A percentile compares a stretch with the other conserved stretches of the same genome.
Evolutionary conservation across 768 basidiomycete species (phyloP).

Genomic region (Lactarius sp.): DNA sequence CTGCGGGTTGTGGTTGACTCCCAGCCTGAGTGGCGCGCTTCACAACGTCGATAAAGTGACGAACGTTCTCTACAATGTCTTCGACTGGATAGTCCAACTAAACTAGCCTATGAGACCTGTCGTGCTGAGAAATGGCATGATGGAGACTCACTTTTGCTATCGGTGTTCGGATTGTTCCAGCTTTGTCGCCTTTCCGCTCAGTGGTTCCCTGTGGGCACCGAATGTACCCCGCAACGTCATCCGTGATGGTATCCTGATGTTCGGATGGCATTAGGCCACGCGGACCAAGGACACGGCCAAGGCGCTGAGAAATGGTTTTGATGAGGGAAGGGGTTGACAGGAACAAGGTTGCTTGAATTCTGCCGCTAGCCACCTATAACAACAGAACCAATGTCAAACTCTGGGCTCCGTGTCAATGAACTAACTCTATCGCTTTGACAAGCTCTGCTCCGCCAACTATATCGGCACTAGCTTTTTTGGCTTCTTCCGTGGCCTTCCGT

Average conservation of each 20-base stretch:
- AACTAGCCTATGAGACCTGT: not conserved
- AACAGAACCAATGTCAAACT: constrained; percentile 1
- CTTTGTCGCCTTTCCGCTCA: constrained; percentile 91
- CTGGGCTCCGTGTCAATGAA: constrained; percentile 16
- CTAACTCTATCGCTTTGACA: constrained; percentile 67
- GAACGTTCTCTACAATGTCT: constrained; percentile 75
- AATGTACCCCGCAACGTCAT: constrained; percentile 80
- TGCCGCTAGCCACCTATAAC: constrained; percentile 63
- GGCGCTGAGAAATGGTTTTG: constrained; percentile 67
- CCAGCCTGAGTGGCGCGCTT: constrained; percentile 51
- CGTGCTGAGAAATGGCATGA: constrained; percentile 3
- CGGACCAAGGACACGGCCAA: constrained; percentile 78
- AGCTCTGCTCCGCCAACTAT: constrained; percentile 89
- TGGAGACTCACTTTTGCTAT: constrained; percentile 59
- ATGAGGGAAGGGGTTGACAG: constrained; percentile 79
- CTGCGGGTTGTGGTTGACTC: no score
- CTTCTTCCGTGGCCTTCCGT: constrained; percentile 74
- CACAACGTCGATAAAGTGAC: constrained; percentile 68
- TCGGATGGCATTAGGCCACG: constrained; percentile 94
- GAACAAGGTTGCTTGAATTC: constrained; percentile 76
- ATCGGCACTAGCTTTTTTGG: constrained; percentile 82
- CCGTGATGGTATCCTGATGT: constrained; percentile 89
- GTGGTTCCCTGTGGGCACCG: constrained; percentile 71
- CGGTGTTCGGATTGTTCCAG: constrained; percentile 77
- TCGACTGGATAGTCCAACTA: constrained; percentile 71